A percentile compares a stretch with the other conserved stretches of the same genome.
Evolutionary conservation across 1,284 basidiomycete genomes (phyloP).

Genomic region (Fistulina hepatica): DNA sequence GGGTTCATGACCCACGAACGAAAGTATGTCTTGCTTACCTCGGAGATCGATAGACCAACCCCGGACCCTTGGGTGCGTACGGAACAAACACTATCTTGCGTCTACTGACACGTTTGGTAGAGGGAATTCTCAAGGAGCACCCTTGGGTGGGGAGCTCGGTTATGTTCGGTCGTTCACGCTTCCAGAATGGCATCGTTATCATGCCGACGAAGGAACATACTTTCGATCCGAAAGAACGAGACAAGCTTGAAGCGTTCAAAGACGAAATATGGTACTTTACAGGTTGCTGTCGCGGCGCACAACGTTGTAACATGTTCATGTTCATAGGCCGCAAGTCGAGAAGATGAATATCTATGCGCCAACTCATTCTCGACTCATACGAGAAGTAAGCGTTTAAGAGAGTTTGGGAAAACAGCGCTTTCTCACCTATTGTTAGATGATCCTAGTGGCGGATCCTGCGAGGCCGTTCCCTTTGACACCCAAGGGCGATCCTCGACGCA

Average conservation of each 20-base stretch:
- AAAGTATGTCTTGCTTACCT: too few relatives aligned
- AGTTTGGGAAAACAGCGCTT: neutral
- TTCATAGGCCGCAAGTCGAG: conserved; percentile 27
- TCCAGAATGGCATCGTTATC: conserved; percentile 33
- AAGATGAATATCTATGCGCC: conserved; percentile 21
- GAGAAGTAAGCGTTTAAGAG: conserved; percentile 3
- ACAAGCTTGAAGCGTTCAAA: conserved; percentile 19
- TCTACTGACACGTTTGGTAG: too few relatives aligned
- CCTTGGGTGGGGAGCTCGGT: conserved; percentile 25
- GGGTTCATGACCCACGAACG: too few relatives aligned
- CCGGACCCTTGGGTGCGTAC: too few relatives aligned
- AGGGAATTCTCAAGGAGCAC: conserved; percentile 29
- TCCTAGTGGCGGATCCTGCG: conserved; percentile 21
- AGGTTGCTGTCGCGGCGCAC: neutral
- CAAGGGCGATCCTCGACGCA: conserved; percentile 22
- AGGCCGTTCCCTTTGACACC: conserved; percentile 24
- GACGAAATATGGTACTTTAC: conserved; percentile 17
- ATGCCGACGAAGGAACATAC: conserved; percentile 23
- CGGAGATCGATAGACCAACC: too few relatives aligned
- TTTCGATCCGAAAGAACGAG: conserved; percentile 23
- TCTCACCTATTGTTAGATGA: conserved; percentile 22
- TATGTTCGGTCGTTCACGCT: conserved; percentile 30
- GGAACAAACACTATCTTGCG: too few relatives aligned
- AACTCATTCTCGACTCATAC: conserved; percentile 8
- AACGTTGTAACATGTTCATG: neutral